Base-by-base conservation (phyloP, 2,329 filamentous ascomycete species). In the Phaeosphaeria sp. region DNA sequence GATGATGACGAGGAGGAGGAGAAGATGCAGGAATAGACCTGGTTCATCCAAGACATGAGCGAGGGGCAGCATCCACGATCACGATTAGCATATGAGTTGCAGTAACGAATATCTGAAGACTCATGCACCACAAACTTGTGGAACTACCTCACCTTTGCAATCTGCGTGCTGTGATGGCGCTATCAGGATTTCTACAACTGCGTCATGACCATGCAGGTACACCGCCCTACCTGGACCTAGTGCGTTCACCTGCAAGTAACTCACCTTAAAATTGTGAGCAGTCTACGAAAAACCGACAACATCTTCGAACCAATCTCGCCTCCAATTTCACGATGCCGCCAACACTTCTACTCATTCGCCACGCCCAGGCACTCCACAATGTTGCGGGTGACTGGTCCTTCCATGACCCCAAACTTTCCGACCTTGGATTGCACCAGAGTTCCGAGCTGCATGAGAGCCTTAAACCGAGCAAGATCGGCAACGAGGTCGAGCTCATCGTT, bases 11-110 rank as follows among this genome's bases (percentile, higher is more conserved):
- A 94, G 43, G 91, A 95, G 17, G 89, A 92, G 56, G 91, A 93
- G 73, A 92, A 91, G 84, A 97, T 97, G 93, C 91, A 96, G 81
- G 92, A 95, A 79, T 96, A 89, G 65, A 64, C 36, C 33, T 45
- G 46, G 27, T 49, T 39, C 40, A 63, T 65, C 61, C 57, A 60
- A 64, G 61, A 64, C 55, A 49, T 47, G 49, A 51, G 27, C 55
- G 64, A 68, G 68, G 70, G 68, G 73, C 61, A 63, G 63, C 61
- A 68, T 53, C 53, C 64, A 65, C 65, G 64, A 67, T 71, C 65
- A 73, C 53, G 66, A 68, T 62, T 47, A 59, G 61, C 60, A 49
- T 66, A 57, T 59, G 53, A 59, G 57, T 52, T 55, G 52, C 51
- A 43, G 51, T 64, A 24, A 68, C 63, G 61, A 67, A 59, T 47